Conservation (phyloP, 2,329 filamentous ascomycete genomes). For the Podosphaera leucotricha region DNA sequence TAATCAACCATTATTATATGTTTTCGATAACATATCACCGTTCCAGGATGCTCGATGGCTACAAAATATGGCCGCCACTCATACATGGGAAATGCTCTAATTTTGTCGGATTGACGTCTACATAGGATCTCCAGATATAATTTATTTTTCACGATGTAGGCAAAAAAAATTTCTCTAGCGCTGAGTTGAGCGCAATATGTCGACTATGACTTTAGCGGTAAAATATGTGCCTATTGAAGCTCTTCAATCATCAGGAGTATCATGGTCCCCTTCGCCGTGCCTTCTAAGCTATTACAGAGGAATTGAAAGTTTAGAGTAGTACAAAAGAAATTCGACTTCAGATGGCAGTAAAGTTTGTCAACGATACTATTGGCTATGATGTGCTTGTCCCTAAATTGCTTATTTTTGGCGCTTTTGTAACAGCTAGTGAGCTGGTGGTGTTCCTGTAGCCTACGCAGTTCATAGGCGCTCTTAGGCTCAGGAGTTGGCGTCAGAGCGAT, state of each 20-base stretch:
- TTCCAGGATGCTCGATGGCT: slow-evolving; percentile 2
- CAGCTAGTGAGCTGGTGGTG: too few relatives aligned
- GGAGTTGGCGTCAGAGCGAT: too few relatives aligned
- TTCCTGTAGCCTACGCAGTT: too few relatives aligned
- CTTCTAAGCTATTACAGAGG: background rate
- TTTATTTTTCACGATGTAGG: background rate
- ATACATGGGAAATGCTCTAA: slow-evolving; percentile 1
- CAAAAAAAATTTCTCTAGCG: slow-evolving; percentile 2
- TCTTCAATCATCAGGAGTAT: slow-evolving; percentile 1
- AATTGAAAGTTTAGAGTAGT: background rate
- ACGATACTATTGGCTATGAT: background rate
- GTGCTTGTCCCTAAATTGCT: background rate
- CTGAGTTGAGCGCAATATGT: background rate
- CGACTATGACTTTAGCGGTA: background rate
- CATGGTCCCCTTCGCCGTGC: slow-evolving; percentile 1
- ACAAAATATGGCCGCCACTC: background rate
- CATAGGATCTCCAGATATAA: background rate
- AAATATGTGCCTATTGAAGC: slow-evolving; percentile 2
- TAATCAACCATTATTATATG: slow-evolving; percentile 1
- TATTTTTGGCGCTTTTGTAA: slow-evolving; percentile 1
- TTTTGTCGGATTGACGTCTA: slow-evolving; percentile 3
- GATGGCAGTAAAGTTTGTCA: background rate
- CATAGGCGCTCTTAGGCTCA: too few relatives aligned
- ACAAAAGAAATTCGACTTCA: slow-evolving; percentile 1
- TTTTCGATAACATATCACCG: background rate